These are phyloP conservation scores for Sugiyamaella neomexicana DNA, from an alignment of 1,139 yeast genomes.

Conservation along the genomic window DNA sequence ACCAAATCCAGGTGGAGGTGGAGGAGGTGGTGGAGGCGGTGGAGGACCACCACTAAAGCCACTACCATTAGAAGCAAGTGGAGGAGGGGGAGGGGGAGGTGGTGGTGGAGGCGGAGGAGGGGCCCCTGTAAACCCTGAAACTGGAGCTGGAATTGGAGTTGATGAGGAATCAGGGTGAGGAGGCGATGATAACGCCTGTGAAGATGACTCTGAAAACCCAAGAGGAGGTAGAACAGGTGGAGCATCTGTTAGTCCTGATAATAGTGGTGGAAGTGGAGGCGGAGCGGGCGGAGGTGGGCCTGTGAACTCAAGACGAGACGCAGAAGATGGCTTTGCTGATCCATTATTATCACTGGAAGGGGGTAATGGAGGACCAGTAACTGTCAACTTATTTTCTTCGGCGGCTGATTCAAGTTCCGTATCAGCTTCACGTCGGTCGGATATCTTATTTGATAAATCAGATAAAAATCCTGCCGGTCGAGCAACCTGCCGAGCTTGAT, in stretches of 20 bases:
- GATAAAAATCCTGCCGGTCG: constrained; percentile 20
- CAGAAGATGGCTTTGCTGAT: constrained; percentile 19
- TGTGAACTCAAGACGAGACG: constrained; percentile 9
- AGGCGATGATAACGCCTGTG: constrained; percentile 41
- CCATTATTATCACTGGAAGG: constrained; percentile 9
- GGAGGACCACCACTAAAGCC: constrained; percentile 23
- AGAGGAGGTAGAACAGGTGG: background rate
- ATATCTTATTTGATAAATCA: constrained; percentile 18
- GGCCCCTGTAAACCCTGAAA: constrained; percentile 15
- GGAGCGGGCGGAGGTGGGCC: constrained; percentile 27
- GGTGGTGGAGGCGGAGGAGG: constrained; percentile 27
- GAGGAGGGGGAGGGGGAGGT: constrained; percentile 41
- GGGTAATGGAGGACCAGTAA: no score
- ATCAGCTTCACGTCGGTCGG: constrained; percentile 6
- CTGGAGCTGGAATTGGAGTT: constrained; percentile 32
- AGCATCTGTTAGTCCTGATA: constrained; percentile 25
- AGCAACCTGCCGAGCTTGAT: constrained; percentile 10
- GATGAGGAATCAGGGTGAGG: no score
- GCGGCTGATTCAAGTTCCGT: background rate
- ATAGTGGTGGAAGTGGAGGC: constrained; percentile 36
- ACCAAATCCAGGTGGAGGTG: constrained; percentile 30
- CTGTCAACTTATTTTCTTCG: no score
- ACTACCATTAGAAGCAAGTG: background rate
- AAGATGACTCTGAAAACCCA: constrained; percentile 9
- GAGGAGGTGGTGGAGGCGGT: constrained; percentile 29